Evolutionary conservation across 1,139 yeast species (phyloP).

Genomic region (Taphrina populina): DNA sequence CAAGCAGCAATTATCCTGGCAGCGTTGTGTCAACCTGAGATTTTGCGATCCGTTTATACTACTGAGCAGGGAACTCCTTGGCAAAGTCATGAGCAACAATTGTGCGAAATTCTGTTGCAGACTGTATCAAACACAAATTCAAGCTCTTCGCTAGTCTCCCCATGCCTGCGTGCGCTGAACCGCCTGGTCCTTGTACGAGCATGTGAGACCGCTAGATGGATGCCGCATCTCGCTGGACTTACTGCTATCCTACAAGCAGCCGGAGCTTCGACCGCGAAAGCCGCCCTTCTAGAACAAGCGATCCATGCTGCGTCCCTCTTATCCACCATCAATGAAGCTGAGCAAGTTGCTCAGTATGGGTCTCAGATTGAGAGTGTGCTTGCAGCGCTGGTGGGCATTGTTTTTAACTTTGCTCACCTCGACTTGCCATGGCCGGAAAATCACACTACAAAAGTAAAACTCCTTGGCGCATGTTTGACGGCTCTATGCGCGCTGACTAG

Average conservation of each 20-base stretch:
- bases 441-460: no score
- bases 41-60: background rate
- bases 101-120: background rate
- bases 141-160: slow-evolving; percentile 1
- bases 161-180: slow-evolving; percentile 26
- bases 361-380: background rate
- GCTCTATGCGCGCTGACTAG: slow-evolving; percentile 39
- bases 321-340: background rate
- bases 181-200: background rate
- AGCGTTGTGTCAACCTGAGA: slow-evolving; percentile 44
- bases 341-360: background rate
- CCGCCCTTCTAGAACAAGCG: slow-evolving; percentile 9
- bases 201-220: background rate
- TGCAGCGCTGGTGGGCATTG: slow-evolving; percentile 13
- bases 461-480: background rate
- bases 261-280: slow-evolving; percentile 2
- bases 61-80: background rate
- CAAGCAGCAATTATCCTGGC: slow-evolving; percentile 45
- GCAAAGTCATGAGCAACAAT: background rate
- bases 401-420: slow-evolving; percentile 3
- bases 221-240: background rate
- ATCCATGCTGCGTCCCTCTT: slow-evolving; percentile 13
- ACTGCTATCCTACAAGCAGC: slow-evolving; percentile 2
- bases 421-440: slow-evolving; percentile 28
- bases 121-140: background rate